Base-by-base conservation (phyloP, 495 filamentous ascomycete species). In the Barbatosphaeria neglecta region DNA sequence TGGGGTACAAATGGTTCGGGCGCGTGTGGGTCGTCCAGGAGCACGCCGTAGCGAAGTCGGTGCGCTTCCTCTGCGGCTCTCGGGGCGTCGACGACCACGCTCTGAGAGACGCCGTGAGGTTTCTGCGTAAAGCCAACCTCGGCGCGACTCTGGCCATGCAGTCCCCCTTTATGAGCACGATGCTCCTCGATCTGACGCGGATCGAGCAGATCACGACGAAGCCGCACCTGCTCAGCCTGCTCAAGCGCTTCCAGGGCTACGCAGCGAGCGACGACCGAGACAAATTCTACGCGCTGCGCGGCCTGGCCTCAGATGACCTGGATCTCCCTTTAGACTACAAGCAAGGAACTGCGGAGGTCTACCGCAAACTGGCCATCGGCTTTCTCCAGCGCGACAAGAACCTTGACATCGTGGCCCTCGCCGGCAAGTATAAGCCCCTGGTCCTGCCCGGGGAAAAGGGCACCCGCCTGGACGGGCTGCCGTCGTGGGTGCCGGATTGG, bases 231-330 rank as follows among this genome's bases (percentile, higher is more conserved):
- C 31, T 35, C 13, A n/a, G 31, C 31, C 13, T 35, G 9, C 31
- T 35, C 2, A 35, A 35, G 6, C 31, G 31, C 9, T 35, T 35
- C 13, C 31, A 35, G 10, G 3, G 1, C 11, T 35, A 35, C 11
- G 46, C 52, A 7, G 41, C 53, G 6, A 52, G 50, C 6, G 53
- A 55, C 16, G 50, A 50, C 7, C 53, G 53, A 8, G 53, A 55
- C n/a, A 49, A 49, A 16, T 42, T 55, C 4, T 55, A 40, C 20
- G 53, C 53, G 10, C 15, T 55, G 6, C 45, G 44, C 22, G 53
- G 31, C 6, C 31, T 35, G 16, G 31, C 31, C 31, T 35, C 31
- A 6, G 31, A 35, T n/a, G 31, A 2, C 13, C 13, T 35, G 13
- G 16, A 35, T n/a, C 4, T 35, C 13, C 2, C 13, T n/a, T n/a